A percentile compares a stretch with the other conserved stretches of the same genome.
phyloP scores from a whole-genome alignment of 2,329 filamentous ascomycete species.

The Penicillium sp. region DNA sequence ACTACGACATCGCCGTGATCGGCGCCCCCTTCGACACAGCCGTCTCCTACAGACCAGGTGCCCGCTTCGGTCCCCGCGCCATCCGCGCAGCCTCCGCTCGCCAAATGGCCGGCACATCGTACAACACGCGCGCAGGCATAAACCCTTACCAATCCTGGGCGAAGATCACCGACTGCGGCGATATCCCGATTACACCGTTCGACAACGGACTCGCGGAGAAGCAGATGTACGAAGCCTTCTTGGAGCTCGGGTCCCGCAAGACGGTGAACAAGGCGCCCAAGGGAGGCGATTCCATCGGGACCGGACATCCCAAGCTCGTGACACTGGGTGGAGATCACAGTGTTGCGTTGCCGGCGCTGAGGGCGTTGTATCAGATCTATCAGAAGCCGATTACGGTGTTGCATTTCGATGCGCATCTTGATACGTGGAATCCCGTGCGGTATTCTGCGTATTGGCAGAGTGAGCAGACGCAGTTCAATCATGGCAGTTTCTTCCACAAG shows the following conservation, averaged over 20 bases:
- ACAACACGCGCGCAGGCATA: slow-evolving; percentile 76
- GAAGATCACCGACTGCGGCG: slow-evolving; percentile 80
- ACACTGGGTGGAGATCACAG: slow-evolving; percentile 73
- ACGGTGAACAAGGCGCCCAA: slow-evolving; percentile 34
- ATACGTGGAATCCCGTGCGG: slow-evolving; percentile 77
- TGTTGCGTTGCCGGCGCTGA: slow-evolving; percentile 66
- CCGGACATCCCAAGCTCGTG: slow-evolving; percentile 55
- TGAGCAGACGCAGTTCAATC: slow-evolving; percentile 73
- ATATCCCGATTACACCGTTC: slow-evolving; percentile 82
- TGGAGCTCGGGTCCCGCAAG: slow-evolving; percentile 59
- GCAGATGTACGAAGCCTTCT: slow-evolving; percentile 81
- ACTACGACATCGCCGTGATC: slow-evolving; percentile 69
- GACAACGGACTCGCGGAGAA: slow-evolving; percentile 77
- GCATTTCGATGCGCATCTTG: slow-evolving; percentile 76
- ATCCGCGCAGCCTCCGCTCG: slow-evolving; percentile 81
- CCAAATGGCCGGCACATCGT: slow-evolving; percentile 75
- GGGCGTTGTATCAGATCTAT: slow-evolving; percentile 63
- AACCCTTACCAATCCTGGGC: slow-evolving; percentile 84
- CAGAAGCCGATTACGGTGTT: slow-evolving; percentile 65
- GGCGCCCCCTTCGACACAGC: slow-evolving; percentile 74
- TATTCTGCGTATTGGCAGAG: slow-evolving; percentile 75
- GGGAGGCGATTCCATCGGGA: slow-evolving; percentile 32
- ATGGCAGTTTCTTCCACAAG: slow-evolving; percentile 90
- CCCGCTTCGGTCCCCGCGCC: slow-evolving; percentile 80
- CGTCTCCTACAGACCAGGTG: slow-evolving; percentile 66